Conservation (phyloP, 768 basidiomycete species). For the Lactifluus piperatus region DNA sequence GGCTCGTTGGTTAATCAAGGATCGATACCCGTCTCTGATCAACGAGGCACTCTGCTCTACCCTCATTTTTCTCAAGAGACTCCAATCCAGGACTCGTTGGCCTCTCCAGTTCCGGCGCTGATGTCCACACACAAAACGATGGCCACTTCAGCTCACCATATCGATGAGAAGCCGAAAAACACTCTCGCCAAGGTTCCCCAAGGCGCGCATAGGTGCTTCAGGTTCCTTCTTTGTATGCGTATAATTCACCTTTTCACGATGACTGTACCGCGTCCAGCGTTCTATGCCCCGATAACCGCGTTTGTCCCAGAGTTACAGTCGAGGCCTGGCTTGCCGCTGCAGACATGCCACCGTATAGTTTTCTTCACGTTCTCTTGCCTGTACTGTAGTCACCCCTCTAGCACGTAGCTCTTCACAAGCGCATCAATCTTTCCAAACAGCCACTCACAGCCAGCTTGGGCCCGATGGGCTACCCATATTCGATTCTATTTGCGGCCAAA, state of each 20-base stretch:
- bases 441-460: not conserved
- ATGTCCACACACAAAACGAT: not conserved
- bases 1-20: not conserved
- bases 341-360: not conserved
- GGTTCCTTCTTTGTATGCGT: not conserved
- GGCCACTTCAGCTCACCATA: not conserved
- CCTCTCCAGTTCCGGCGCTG: not conserved
- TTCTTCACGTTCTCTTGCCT: not conserved
- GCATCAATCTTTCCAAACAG: not conserved
- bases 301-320: not conserved
- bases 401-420: not conserved
- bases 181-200: not conserved
- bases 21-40: not conserved
- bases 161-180: not conserved
- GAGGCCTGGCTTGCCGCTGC: not conserved
- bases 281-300: not conserved
- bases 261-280: not conserved
- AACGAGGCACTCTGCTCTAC: not conserved
- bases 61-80: not conserved
- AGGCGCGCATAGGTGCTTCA: not conserved
- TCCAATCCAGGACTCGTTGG: not conserved
- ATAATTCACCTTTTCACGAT: not conserved
- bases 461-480: not conserved
- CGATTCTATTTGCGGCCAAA: not conserved
- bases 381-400: not conserved